phyloP scores from a whole-genome alignment of 2,329 filamentous ascomycete species.

The Lasiodiplodia gonubiensis region DNA sequence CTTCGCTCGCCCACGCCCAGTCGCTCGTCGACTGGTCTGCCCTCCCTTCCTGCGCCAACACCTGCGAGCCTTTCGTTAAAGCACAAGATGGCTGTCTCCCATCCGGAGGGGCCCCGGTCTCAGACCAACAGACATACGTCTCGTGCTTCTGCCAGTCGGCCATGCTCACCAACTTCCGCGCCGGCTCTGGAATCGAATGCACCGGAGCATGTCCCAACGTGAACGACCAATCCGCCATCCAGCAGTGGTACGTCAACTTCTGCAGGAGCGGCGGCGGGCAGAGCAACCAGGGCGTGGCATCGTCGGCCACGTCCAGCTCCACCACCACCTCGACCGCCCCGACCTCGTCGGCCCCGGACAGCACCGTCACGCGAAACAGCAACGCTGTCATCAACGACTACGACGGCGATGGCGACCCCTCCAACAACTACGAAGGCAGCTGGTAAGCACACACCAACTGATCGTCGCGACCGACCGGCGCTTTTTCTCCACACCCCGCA shows the following conservation, averaged over 20 bases:
- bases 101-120: slow-evolving; percentile 57
- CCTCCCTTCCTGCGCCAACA: slow-evolving; percentile 45
- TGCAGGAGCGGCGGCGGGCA: slow-evolving; percentile 52
- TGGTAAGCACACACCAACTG: slow-evolving; percentile 31
- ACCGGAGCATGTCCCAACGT: slow-evolving; percentile 61
- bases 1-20: slow-evolving; percentile 12
- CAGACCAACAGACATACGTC: slow-evolving; percentile 61
- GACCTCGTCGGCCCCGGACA: neutral
- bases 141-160: slow-evolving; percentile 76
- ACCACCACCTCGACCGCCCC: slow-evolving; percentile 33
- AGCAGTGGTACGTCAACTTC: slow-evolving; percentile 72
- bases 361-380: slow-evolving; percentile 32
- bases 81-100: slow-evolving; percentile 76
- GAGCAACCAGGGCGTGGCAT: slow-evolving; percentile 27
- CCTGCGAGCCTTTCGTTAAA: slow-evolving; percentile 42
- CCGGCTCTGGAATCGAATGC: slow-evolving; percentile 60
- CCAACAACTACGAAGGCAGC: slow-evolving; percentile 32
- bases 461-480: neutral
- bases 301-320: slow-evolving; percentile 39
- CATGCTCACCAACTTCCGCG: slow-evolving; percentile 60
- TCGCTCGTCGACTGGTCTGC: slow-evolving; percentile 36
- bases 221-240: slow-evolving; percentile 63
- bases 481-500: neutral
- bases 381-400: slow-evolving; percentile 33
- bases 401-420: slow-evolving; percentile 35